Evolutionary conservation across 2,329 filamentous ascomycete species (phyloP), one percentile per base, ranked within the genome.

Genomic region (Penicillium crustosum): DNA sequence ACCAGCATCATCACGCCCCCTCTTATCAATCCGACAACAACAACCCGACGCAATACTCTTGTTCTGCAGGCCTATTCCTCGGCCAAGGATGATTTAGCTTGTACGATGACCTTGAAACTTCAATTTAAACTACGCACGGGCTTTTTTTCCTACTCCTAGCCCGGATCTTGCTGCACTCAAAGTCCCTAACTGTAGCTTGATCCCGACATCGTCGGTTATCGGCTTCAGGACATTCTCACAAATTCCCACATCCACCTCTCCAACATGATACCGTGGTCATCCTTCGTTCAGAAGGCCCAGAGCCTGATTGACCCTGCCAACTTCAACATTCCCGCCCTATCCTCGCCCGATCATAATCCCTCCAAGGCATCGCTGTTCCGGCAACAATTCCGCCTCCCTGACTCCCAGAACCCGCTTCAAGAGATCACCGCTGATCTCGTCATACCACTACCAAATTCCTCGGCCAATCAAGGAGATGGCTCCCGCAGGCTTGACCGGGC

Each of bases 401-500:
- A 91, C 71, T 89, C 91, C 39, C 93, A 99, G 78, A 93, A 90
- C 62, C 94, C 94, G 55, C 84, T 97, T 57, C 92, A 95, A 78
- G 94, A 99, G 81, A 97, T 99, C 78, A 92, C 90, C 60, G 93
- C 94, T 71, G 94, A 99, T 80, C 86, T 99, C 59, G 95, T 92
- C 56, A 90, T 99, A 58, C 88, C 89, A 55, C 87, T 85, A 61
- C 85, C 86, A 63, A 90, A 88, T 75, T 68, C 70, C 3, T 62
- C 69, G 2, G 56, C 70, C 59, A 87, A 83, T 60, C 85, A 88
- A 49, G 87, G 88, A 60, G 89, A 91, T 66, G 69, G 73, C 15
- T 55, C 66, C 63, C 84, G 85, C 65, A 81, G 83, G 57, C 67
- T 78, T 55, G 86, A 87, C 58, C 83, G 85, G 33, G 58, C 70